A percentile compares a stretch with the other conserved stretches of the same genome.
Evolutionary conservation across 768 basidiomycete species (phyloP).

Genomic region (Lactarius vividus): DNA sequence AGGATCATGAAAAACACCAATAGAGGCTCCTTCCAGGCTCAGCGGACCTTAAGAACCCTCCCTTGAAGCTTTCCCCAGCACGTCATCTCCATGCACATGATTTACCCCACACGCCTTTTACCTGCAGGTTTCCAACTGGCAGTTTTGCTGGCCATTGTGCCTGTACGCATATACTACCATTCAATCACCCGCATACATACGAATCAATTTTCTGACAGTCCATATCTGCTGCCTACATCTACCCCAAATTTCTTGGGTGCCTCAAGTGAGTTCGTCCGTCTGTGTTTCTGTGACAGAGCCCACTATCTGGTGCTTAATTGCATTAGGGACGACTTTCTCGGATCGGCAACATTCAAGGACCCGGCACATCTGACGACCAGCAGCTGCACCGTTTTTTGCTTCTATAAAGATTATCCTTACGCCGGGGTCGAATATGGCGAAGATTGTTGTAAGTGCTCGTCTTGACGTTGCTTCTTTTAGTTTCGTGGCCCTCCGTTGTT

Average conservation of each 20-base stretch:
- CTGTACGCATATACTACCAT: neutral
- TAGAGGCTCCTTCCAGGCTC: neutral
- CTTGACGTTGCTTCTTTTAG: neutral
- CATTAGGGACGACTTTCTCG: slow-evolving; percentile 51
- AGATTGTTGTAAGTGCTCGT: slow-evolving; percentile 54
- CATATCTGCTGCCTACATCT: slow-evolving; percentile 29
- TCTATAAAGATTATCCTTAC: slow-evolving; percentile 48
- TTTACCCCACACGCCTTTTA: slow-evolving; percentile 6
- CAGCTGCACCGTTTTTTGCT: slow-evolving; percentile 46
- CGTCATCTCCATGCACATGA: slow-evolving; percentile 12
- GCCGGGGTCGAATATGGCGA: slow-evolving; percentile 69
- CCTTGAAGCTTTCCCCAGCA: neutral
- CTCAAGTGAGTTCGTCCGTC: slow-evolving; percentile 45
- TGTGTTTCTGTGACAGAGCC: neutral
- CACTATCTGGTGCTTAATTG: slow-evolving; percentile 37
- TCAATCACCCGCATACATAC: neutral
- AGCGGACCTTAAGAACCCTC: slow-evolving; percentile 11
- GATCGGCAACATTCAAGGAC: slow-evolving; percentile 45
- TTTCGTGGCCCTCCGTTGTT: neutral
- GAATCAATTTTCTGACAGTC: neutral
- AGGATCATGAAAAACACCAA: neutral
- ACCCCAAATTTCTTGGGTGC: slow-evolving; percentile 45
- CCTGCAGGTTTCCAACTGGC: slow-evolving; percentile 2
- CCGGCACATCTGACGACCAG: slow-evolving; percentile 60
- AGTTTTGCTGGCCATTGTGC: neutral